These are phyloP conservation scores for Aspergillus chevalieri DNA, from an alignment of 2,329 filamentous ascomycete genomes.

Conservation along the genomic window DNA sequence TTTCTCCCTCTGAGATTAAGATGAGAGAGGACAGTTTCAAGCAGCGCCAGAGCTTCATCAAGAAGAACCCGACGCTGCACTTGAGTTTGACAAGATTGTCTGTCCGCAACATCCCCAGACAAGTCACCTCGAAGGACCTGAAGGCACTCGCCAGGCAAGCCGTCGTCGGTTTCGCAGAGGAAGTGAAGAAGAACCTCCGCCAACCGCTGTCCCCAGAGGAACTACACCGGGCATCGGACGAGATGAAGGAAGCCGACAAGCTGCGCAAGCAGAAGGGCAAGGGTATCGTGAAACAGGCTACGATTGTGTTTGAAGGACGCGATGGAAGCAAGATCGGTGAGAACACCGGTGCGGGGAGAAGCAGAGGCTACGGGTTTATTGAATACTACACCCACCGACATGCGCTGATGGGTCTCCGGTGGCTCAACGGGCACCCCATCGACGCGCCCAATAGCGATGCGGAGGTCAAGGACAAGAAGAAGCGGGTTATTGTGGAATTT, in stretches of 20 bases:
- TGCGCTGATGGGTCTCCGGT: conserved; percentile 89
- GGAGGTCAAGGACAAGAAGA: conserved; percentile 63
- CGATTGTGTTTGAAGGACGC: conserved; percentile 84
- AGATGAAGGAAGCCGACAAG: conserved; percentile 73
- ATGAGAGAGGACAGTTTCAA: conserved; percentile 82
- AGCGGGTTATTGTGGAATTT: conserved; percentile 90
- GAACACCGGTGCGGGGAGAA: conserved; percentile 69
- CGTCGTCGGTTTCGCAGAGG: conserved; percentile 88
- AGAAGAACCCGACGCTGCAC: conserved; percentile 83
- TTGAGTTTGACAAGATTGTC: conserved; percentile 85
- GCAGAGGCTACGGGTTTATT: conserved; percentile 92
- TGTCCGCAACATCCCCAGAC: conserved; percentile 81
- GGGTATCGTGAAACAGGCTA: conserved; percentile 84
- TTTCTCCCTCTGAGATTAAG: conserved; percentile 73
- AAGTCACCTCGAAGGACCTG: conserved; percentile 75
- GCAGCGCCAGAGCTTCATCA: conserved; percentile 84
- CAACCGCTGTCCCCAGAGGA: conserved; percentile 86
- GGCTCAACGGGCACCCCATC: conserved; percentile 74
- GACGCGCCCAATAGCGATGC: conserved; percentile 28
- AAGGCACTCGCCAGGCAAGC: conserved; percentile 87
- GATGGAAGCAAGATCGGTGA: conserved; percentile 80
- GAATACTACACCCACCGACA: conserved; percentile 92
- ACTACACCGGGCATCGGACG: conserved; percentile 67
- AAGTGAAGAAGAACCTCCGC: conserved; percentile 73
- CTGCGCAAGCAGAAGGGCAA: conserved; percentile 75